phyloP scores from a whole-genome alignment of 495 filamentous ascomycete genomes.

The Penicillium mononematosum region DNA sequence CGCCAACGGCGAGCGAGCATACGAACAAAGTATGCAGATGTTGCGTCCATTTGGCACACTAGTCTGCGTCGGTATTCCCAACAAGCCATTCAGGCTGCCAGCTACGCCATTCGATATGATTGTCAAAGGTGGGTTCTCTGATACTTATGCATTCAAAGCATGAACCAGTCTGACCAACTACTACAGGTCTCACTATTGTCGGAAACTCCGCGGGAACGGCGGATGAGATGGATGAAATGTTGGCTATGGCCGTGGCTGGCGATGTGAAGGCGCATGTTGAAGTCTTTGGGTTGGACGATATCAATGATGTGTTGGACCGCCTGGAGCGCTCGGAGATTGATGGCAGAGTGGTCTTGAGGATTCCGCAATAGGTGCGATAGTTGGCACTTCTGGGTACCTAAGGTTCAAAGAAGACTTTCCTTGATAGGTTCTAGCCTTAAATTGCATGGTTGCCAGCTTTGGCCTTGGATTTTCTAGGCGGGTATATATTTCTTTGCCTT shows the following conservation, averaged over 20 bases:
- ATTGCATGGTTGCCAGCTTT: too few species aligned
- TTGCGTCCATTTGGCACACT: slow-evolving; percentile 41
- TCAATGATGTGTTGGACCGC: slow-evolving; percentile 41
- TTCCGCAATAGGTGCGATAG: slow-evolving; percentile 28
- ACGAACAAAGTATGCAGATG: slow-evolving; percentile 41
- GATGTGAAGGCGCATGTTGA: slow-evolving; percentile 42
- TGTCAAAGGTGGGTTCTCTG: slow-evolving; percentile 30
- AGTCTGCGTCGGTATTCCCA: slow-evolving; percentile 47
- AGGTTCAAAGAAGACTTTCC: too few species aligned
- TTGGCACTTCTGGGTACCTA: too few species aligned
- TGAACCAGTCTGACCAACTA: background rate
- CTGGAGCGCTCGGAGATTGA: slow-evolving; percentile 44
- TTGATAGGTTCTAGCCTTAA: too few species aligned
- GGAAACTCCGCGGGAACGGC: slow-evolving; percentile 44
- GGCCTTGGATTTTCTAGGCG: too few species aligned
- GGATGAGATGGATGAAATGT: slow-evolving; percentile 40
- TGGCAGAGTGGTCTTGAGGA: slow-evolving; percentile 42
- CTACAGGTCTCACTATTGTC: slow-evolving; percentile 40
- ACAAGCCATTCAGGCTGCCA: slow-evolving; percentile 36
- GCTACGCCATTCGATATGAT: slow-evolving; percentile 48
- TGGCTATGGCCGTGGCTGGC: slow-evolving; percentile 41
- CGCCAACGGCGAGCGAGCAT: slow-evolving; percentile 40
- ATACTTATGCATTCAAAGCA: background rate
- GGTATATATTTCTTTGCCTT: too few species aligned
- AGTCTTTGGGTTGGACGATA: slow-evolving; percentile 40